phyloP scores from a whole-genome alignment of 2,329 filamentous ascomycete species.

The Monosporascus sp. region DNA sequence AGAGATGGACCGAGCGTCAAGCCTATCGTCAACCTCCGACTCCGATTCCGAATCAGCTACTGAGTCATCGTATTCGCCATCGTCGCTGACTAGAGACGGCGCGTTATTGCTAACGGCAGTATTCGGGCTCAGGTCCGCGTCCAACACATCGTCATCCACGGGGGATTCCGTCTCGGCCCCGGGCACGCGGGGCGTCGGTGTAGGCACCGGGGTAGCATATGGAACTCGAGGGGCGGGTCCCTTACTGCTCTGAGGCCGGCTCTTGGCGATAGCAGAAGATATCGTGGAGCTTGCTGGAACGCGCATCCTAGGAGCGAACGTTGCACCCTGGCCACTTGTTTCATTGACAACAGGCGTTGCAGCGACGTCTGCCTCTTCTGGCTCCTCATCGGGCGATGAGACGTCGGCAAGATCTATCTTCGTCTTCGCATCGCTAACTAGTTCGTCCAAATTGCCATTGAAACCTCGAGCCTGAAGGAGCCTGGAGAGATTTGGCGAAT shows the following conservation, averaged over 20 bases:
- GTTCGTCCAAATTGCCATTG: slow-evolving; percentile 51
- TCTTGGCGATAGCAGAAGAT: slow-evolving; percentile 41
- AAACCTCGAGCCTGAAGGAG: slow-evolving; percentile 59
- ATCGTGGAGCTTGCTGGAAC: slow-evolving; percentile 54
- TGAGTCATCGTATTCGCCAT: slow-evolving; percentile 72
- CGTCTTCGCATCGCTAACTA: slow-evolving; percentile 55
- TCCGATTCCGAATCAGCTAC: slow-evolving; percentile 56
- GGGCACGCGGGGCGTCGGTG: slow-evolving; percentile 24
- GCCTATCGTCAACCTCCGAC: slow-evolving; percentile 51
- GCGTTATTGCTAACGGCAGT: slow-evolving; percentile 70
- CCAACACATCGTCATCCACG: slow-evolving; percentile 49
- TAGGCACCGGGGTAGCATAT: slow-evolving; percentile 34
- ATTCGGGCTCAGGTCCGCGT: slow-evolving; percentile 62
- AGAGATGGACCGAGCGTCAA: slow-evolving; percentile 54
- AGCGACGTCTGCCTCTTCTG: slow-evolving; percentile 43
- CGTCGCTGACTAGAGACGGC: slow-evolving; percentile 74
- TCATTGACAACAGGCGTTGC: slow-evolving; percentile 33
- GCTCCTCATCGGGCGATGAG: slow-evolving; percentile 48
- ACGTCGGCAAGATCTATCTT: slow-evolving; percentile 45
- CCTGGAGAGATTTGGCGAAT: slow-evolving; percentile 63
- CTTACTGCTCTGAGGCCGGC: slow-evolving; percentile 55
- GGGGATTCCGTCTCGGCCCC: slow-evolving; percentile 15
- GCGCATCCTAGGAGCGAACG: slow-evolving; percentile 37
- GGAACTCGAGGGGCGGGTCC: slow-evolving; percentile 36
- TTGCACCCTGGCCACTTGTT: slow-evolving; percentile 33